phyloP scores from a whole-genome alignment of 192 early-diverging fungal genomes.

The Rhizoclosmatium sp. region DNA sequence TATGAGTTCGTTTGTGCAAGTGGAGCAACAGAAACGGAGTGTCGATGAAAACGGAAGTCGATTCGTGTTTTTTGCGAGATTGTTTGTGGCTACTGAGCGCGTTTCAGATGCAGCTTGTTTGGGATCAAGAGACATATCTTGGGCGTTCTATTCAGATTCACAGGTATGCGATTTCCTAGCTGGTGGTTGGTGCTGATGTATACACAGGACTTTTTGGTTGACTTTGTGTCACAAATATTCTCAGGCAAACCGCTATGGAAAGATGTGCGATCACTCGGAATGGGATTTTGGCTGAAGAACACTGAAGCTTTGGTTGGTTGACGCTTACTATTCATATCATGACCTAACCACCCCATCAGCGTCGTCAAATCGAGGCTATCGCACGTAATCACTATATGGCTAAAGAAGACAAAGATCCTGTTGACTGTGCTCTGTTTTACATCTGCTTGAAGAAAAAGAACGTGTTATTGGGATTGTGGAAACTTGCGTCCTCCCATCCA shows the following conservation, averaged over 20 bases:
- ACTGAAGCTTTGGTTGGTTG: slow-evolving; percentile 70
- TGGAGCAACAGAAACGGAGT: slow-evolving; percentile 73
- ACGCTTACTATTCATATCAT: not conserved
- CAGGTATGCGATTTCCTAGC: slow-evolving; percentile 62
- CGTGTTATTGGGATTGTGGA: slow-evolving; percentile 90
- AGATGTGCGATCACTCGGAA: slow-evolving; percentile 80
- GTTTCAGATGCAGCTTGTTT: slow-evolving; percentile 4
- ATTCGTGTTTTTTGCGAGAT: slow-evolving; percentile 76
- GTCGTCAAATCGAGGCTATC: slow-evolving; percentile 80
- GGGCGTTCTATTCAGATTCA: slow-evolving; percentile 90
- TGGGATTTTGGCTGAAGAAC: slow-evolving; percentile 87
- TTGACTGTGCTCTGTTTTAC: slow-evolving; percentile 88
- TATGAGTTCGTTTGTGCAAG: slow-evolving; percentile 49
- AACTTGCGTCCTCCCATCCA: slow-evolving; percentile 78
- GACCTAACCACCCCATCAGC: slow-evolving; percentile 9
- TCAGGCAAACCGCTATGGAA: slow-evolving; percentile 78
- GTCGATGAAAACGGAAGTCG: slow-evolving; percentile 88
- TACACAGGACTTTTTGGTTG: slow-evolving; percentile 68
- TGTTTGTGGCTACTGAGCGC: slow-evolving; percentile 56
- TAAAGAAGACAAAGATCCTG: slow-evolving; percentile 83
- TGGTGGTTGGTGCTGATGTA: not conserved
- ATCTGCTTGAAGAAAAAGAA: slow-evolving; percentile 90
- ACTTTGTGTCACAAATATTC: slow-evolving; percentile 58
- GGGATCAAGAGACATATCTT: slow-evolving; percentile 71
- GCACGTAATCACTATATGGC: slow-evolving; percentile 87